Conservation (phyloP, 805 yeast species). For the Saccharomyces mikatae region DNA sequence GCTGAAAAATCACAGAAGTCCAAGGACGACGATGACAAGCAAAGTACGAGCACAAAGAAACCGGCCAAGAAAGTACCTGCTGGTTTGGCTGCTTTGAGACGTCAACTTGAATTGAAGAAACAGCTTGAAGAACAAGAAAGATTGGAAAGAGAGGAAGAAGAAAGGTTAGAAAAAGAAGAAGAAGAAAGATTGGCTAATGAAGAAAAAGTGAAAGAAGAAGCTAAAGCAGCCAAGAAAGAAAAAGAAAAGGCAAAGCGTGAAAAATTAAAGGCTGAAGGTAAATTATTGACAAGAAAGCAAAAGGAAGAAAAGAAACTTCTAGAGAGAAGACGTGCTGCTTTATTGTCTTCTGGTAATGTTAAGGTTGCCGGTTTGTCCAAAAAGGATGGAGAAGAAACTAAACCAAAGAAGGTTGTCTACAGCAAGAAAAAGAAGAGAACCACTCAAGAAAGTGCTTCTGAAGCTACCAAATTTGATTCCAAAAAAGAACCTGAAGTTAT, state of each 20-base stretch:
- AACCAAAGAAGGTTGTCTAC: conserved; percentile 63
- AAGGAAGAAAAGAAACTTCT: conserved; percentile 80
- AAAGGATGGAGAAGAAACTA: conserved; percentile 26
- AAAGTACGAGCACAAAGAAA: conserved; percentile 36
- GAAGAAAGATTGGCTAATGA: conserved; percentile 41
- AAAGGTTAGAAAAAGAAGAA: conserved; percentile 39
- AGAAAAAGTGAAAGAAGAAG: conserved; percentile 45
- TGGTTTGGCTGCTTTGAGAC: conserved; percentile 83
- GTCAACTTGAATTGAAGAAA: conserved; percentile 81
- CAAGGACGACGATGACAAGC: conserved; percentile 32
- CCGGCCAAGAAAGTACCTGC: conserved; percentile 79
- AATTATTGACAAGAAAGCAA: conserved; percentile 86
- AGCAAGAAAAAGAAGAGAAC: conserved; percentile 60
- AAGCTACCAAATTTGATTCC: conserved; percentile 3
- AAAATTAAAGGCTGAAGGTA: conserved; percentile 93
- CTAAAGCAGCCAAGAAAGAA: conserved; percentile 66
- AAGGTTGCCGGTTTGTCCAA: conserved; percentile 63
- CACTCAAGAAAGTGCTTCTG: conserved; percentile 16
- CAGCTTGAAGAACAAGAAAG: conserved; percentile 80
- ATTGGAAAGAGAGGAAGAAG: conserved; percentile 70
- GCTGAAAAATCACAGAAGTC: conserved; percentile 24
- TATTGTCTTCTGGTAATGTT: conserved; percentile 66
- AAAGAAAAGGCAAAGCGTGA: conserved; percentile 81
- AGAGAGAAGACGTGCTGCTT: conserved; percentile 83
- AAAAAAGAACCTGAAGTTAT: conserved; percentile 22